phyloP scores from a whole-genome alignment of 140 eudicot species.

The Ambrosia hybrid region DNA sequence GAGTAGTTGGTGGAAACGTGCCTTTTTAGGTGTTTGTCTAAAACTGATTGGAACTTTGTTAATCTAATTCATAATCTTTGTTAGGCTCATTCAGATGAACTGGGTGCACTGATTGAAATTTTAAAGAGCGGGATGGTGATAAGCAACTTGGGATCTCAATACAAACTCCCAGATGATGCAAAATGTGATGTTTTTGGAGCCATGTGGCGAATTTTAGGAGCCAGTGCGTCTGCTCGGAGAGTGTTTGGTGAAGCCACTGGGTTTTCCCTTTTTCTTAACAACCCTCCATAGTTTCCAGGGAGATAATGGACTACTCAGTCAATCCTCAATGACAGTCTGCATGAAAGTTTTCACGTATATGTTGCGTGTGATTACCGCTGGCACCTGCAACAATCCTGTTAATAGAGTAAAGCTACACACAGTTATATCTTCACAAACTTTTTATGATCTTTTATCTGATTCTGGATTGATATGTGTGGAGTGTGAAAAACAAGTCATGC shows the following conservation, averaged over 20 bases:
- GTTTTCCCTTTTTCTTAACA: constrained; percentile 80
- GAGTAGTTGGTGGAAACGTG: constrained; percentile 1
- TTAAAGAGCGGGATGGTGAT: constrained; percentile 93
- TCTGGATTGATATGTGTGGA: constrained; percentile 89
- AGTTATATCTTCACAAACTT: constrained; percentile 69
- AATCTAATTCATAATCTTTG: constrained; percentile 21
- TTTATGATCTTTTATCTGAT: constrained; percentile 75
- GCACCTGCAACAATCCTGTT: constrained; percentile 66
- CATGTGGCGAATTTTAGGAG: constrained; percentile 88
- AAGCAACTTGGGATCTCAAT: constrained; percentile 75
- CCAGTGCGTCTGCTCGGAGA: constrained; percentile 70
- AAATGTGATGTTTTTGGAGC: constrained; percentile 91
- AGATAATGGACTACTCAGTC: constrained; percentile 47
- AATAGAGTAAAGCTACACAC: constrained; percentile 72
- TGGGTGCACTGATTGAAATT: constrained; percentile 78
- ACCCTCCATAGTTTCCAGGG: constrained; percentile 76
- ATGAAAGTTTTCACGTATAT: constrained; percentile 76
- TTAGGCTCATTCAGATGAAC: constrained; percentile 90
- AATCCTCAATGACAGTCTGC: constrained; percentile 36
- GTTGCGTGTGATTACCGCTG: constrained; percentile 79
- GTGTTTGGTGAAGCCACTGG: constrained; percentile 99
- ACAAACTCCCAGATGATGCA: constrained; percentile 75
- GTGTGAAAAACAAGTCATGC: constrained; percentile 82
- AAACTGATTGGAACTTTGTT: constrained; percentile 16
- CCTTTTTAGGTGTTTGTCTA: constrained; percentile 10